Evolutionary conservation across 2,329 filamentous ascomycete species (phyloP), one percentile per base, ranked within the genome.

Genomic region (Talaromyces pinophilus): DNA sequence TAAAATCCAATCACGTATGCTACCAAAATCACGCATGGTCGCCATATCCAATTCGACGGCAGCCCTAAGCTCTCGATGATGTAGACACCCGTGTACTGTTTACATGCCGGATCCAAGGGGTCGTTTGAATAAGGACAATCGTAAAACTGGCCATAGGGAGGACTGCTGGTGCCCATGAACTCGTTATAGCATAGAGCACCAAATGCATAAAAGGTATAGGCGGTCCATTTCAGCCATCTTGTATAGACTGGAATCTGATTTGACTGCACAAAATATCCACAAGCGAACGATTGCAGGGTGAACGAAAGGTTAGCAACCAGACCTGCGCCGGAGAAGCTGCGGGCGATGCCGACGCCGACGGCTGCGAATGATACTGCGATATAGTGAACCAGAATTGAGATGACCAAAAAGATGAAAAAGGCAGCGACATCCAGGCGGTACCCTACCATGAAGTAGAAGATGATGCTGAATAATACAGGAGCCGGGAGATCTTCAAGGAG

Each of bases 361-460:
- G 88, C 87, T 0, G 91, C 90, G 71, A 90, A 90, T 0, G 87
- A 90, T 10, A 93, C 86, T 0, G 90, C 87, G 42, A 92, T 88
- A 69, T 92, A 92, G 67, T 93, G 91, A 54, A 87, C 88, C 2
- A 93, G 75, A 4, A 93, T 76, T 0, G 88, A 85, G 44, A 92
- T 82, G 2, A 84, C 81, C 69, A 93, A 89, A 78, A 92, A 93
- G 0, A 84, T 87, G 66, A 93, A 88, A 76, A 92, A 93, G 63
- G 89, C 86, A 1, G 72, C 77, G 0, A 83, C 86, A 8, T 88
- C 84, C 2, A 84, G 81, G 57, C 90, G 86, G 70, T 92, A 91
- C 0, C 90, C 90, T 6, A 87, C 86, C 88, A 93, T 92, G 75
- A 92, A 93, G 76, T 93, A 93, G 72, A 88, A 89, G 7, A 93